Percentiles rank a stretch among this genome's conserved stretches.
These are phyloP conservation scores for Barnettozyma californica DNA, from an alignment of 805 yeast species.

Conservation along the genomic window DNA sequence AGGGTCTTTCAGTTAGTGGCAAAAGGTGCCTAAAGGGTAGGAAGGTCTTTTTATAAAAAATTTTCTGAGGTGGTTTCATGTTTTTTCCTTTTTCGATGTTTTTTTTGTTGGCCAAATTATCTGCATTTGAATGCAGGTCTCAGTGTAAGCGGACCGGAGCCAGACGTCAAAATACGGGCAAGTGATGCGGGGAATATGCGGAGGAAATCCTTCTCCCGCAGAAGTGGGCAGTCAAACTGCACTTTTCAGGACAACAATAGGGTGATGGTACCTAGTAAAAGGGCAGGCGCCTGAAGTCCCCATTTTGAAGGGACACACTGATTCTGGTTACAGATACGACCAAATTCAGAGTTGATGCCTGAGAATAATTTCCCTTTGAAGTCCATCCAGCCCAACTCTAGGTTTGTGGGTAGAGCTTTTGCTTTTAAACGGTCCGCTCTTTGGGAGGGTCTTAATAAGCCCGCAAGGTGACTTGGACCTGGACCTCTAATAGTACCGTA, in stretches of 20 bases:
- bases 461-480: no score
- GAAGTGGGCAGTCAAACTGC: not conserved
- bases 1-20: not conserved
- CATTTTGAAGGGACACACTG: no score
- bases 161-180: not conserved
- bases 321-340: no score
- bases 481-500: no score
- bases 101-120: not conserved
- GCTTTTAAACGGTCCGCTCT: no score
- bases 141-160: not conserved
- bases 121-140: slow-evolving; percentile 4
- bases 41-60: not conserved
- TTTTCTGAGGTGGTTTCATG: not conserved
- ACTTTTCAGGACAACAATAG: not conserved
- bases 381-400: not conserved
- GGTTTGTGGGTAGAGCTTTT: not conserved
- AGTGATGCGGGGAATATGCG: not conserved
- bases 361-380: not conserved
- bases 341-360: not conserved
- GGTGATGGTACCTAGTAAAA: not conserved
- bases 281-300: no score
- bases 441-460: no score
- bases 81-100: slow-evolving; percentile 1
- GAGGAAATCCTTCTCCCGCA: not conserved
- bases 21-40: not conserved